phyloP scores from a whole-genome alignment of 495 filamentous ascomycete species.

The Apodospora peruviana region DNA sequence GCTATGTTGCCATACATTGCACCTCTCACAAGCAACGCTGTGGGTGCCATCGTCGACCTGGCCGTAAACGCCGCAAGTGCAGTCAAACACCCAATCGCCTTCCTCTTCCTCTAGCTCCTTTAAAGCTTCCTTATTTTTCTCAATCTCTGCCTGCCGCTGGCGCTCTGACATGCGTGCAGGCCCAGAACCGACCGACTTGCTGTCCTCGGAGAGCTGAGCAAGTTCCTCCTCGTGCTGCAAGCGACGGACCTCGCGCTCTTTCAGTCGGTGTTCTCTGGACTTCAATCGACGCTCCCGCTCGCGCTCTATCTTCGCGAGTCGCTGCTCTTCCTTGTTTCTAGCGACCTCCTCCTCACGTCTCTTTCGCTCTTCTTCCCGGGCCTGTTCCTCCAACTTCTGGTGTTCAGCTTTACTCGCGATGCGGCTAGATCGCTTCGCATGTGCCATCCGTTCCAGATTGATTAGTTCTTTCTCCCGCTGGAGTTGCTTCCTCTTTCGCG shows the following conservation, averaged over 20 bases:
- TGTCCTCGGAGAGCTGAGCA: constrained; percentile 69
- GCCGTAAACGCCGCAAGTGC: constrained; percentile 82
- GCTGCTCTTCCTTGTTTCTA: constrained; percentile 63
- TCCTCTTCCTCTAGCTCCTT: constrained; percentile 66
- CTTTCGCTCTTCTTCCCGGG: constrained; percentile 66
- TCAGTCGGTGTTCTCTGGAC: constrained; percentile 77
- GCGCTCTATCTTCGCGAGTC: constrained; percentile 58
- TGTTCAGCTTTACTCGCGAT: constrained; percentile 76
- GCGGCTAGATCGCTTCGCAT: constrained; percentile 86
- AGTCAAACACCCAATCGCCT: constrained; percentile 93
- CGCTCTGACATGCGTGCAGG: constrained; percentile 70
- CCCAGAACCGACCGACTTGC: constrained; percentile 56
- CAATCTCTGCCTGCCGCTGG: constrained; percentile 70
- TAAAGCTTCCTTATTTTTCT: constrained; percentile 66
- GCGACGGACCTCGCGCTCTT: constrained; percentile 75
- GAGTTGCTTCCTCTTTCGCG: constrained; percentile 59
- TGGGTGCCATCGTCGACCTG: constrained; percentile 90
- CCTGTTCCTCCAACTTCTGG: constrained; percentile 66
- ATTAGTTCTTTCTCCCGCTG: constrained; percentile 75
- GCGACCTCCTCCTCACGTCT: constrained; percentile 57
- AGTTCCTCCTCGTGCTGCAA: constrained; percentile 79
- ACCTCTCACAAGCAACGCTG: constrained; percentile 90
- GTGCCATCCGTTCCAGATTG: constrained; percentile 77
- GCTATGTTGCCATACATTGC: constrained; percentile 95
- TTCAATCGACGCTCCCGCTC: constrained; percentile 77